phyloP scores from a whole-genome alignment of 164 flowering plant species.

The Malania oleifera region DNA sequence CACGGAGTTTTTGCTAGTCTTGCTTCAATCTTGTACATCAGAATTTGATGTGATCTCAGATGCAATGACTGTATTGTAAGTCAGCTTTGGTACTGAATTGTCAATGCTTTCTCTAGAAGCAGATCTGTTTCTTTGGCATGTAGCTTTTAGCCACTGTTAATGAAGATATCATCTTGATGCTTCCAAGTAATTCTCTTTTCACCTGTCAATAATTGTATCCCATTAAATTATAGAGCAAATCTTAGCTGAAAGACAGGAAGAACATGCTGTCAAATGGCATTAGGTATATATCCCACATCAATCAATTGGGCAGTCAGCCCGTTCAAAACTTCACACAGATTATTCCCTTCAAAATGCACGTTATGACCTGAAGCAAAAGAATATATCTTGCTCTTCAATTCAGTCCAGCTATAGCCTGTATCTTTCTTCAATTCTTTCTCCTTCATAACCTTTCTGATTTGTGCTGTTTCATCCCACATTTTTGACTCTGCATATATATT shows the following conservation, averaged over 20 bases:
- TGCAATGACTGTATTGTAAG: background rate
- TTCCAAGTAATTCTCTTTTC: background rate
- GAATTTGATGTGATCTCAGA: background rate
- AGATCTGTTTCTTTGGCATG: background rate
- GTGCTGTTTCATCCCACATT: conserved; percentile 38
- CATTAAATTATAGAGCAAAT: background rate
- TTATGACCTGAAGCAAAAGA: conserved; percentile 22
- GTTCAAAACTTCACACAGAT: conserved; percentile 18
- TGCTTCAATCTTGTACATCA: background rate
- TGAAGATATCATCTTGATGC: background rate
- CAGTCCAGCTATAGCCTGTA: conserved; percentile 44
- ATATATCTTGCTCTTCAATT: conserved; percentile 23
- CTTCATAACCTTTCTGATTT: conserved; percentile 26
- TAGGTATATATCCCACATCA: conserved; percentile 28
- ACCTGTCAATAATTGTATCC: background rate
- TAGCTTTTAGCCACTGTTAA: background rate
- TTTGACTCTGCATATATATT: conserved; percentile 36
- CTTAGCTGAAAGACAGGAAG: background rate
- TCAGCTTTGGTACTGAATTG: background rate
- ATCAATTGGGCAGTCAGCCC: conserved; percentile 24
- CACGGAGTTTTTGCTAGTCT: no score
- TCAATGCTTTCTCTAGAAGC: background rate
- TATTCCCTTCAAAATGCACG: conserved; percentile 10
- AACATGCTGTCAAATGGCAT: background rate
- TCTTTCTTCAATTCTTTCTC: conserved; percentile 43